These are phyloP conservation scores for Venturia oleaginea DNA, from an alignment of 2,329 filamentous ascomycete genomes.

Conservation along the genomic window DNA sequence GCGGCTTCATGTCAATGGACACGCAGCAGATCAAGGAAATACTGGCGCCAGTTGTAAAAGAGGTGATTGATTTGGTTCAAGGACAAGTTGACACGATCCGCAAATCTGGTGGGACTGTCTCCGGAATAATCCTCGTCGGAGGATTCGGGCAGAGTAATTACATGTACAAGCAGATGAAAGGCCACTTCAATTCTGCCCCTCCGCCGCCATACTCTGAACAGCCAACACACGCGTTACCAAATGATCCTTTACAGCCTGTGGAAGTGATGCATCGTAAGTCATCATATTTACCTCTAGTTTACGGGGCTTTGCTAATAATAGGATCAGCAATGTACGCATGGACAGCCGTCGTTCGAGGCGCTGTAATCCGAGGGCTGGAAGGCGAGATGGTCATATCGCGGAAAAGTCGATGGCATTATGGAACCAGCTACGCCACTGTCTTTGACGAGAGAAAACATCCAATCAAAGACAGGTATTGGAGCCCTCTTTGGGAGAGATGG, in stretches of 20 bases:
- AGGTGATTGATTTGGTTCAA: conserved; percentile 33
- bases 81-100: conserved; percentile 35
- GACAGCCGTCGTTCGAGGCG: conserved; percentile 71
- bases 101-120: conserved; percentile 31
- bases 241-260: conserved; percentile 48
- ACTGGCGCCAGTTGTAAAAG: conserved; percentile 64
- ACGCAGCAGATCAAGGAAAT: conserved; percentile 62
- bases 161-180: conserved; percentile 61
- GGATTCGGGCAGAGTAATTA: conserved; percentile 76
- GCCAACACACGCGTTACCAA: conserved; percentile 54
- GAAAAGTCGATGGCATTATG: conserved; percentile 67
- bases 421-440: conserved; percentile 71
- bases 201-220: conserved; percentile 55
- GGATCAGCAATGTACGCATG: conserved; percentile 57
- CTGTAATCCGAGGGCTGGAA: conserved; percentile 65
- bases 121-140: conserved; percentile 70
- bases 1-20: conserved; percentile 65
- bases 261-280: conserved; percentile 62
- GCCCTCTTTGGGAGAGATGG: conserved; percentile 70
- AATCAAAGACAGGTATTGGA: conserved; percentile 68
- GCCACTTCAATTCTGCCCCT: conserved; percentile 50
- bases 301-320: not conserved
- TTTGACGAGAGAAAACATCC: conserved; percentile 69
- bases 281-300: not conserved
- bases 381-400: conserved; percentile 71